Evolutionary conservation across 805 yeast genomes (phyloP), one percentile per base, ranked within the genome.

Genomic region (Pichia nakasei): DNA sequence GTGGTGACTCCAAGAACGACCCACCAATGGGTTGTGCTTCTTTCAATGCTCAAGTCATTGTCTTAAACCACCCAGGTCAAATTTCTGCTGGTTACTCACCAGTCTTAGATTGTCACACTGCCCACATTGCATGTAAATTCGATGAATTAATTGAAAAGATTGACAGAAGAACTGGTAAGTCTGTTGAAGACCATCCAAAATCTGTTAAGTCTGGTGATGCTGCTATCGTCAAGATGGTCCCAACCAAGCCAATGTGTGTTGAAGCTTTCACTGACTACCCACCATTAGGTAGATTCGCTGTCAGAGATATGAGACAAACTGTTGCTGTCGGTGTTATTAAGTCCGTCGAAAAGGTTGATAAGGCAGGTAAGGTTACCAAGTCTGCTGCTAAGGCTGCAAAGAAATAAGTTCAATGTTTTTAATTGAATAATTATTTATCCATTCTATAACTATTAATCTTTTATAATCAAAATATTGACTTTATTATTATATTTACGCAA

Each of bases 251-350:
- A 63, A 78, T 91, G 76, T 89, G 96, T 72, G 95, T 89, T 58
- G 96, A 91, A 75, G 78, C 91, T 59, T 91, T 80, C 82, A 73
- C 80, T 66, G 93, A 87, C 67, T 88, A 91, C 82, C 96, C 91
- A 69, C 96, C 94, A 75, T 73, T 91, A 71, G 93, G 96, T 75
- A 88, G 97, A 82, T 77, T 91, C 75, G 91, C 91, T 70, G 96
- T 88, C 80, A 89, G 97, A 85, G 97, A 88, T 77, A 88, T 88
- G 97, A 85, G 97, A 85, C 96, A 88, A 78, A 89, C 97, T 64
- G 97, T 89, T 65, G 97, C 97, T 70, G 97, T 89, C 69, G 97
- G 97, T 85, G 96, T 89, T 68, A 85, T 91, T 85, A 91, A 91
- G 82, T 72, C 87, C 55, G 95, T 87, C 63, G 94, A 77, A 66